phyloP scores from a whole-genome alignment of 805 yeast species.

The Jamesozyma jinghongensis region DNA sequence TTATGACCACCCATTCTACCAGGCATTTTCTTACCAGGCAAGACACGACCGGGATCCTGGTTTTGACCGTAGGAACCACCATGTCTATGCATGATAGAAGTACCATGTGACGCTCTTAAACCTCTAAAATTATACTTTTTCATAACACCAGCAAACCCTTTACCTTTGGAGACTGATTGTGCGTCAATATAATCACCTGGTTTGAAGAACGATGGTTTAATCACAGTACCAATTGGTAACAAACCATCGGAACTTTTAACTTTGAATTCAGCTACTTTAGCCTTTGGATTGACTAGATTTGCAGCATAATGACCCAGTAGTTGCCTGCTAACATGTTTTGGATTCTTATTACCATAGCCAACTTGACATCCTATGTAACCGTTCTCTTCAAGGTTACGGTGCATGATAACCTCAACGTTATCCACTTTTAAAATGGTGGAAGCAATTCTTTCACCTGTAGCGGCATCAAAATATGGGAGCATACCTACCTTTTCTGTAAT shows the following conservation, averaged over 20 bases:
- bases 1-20: conserved; percentile 85
- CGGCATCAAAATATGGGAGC: conserved; percentile 69
- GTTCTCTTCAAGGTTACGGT: conserved; percentile 58
- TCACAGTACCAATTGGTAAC: conserved; percentile 65
- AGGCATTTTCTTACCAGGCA: conserved; percentile 97
- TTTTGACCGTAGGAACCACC: conserved; percentile 97
- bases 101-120: conserved; percentile 91
- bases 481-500: conserved; percentile 82
- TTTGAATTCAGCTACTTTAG: conserved; percentile 65
- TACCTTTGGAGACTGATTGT: conserved; percentile 75
- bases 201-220: conserved; percentile 76
- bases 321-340: conserved; percentile 52
- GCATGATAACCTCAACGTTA: conserved; percentile 74
- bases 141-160: conserved; percentile 98
- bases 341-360: conserved; percentile 67
- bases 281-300: conserved; percentile 80
- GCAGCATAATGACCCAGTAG: conserved; percentile 68
- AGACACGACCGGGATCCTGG: conserved; percentile 90
- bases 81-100: conserved; percentile 82
- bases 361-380: conserved; percentile 83
- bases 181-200: conserved; percentile 80
- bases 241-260: conserved; percentile 58
- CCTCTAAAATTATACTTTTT: conserved; percentile 87
- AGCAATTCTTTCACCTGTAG: conserved; percentile 58
- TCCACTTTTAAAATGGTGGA: conserved; percentile 85